These are phyloP conservation scores for Mycena citricolor DNA, from an alignment of 1,284 basidiomycete species.

Conservation along the genomic window DNA sequence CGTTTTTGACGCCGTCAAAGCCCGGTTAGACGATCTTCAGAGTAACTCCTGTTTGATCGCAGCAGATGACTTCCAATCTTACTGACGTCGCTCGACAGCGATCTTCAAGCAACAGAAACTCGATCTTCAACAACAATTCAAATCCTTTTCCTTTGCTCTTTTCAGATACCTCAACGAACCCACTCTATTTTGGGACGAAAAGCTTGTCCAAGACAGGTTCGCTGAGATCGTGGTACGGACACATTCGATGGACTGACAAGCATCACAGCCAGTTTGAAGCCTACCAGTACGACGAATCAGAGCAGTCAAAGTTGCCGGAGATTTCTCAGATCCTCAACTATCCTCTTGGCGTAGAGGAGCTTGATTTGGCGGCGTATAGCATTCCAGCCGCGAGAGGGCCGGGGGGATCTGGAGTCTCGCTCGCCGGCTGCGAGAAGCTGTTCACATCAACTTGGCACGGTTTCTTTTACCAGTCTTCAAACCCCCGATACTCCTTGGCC, in stretches of 20 bases:
- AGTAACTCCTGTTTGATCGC: background rate
- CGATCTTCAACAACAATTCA: slow-evolving; percentile 29
- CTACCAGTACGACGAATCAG: slow-evolving; percentile 13
- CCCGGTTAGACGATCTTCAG: slow-evolving; percentile 7
- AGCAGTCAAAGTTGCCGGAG: slow-evolving; percentile 22
- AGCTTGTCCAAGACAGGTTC: slow-evolving; percentile 12
- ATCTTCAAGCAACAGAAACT: slow-evolving; percentile 33
- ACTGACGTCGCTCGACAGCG: slow-evolving; percentile 19
- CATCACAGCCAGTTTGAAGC: slow-evolving; percentile 3
- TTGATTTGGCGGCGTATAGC: slow-evolving; percentile 24
- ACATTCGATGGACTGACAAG: background rate
- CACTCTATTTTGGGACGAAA: slow-evolving; percentile 12
- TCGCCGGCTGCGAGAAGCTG: slow-evolving; percentile 20
- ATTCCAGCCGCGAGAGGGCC: background rate
- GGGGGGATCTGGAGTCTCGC: slow-evolving; percentile 8
- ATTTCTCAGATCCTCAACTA: slow-evolving; percentile 24
- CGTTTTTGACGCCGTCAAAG: slow-evolving; percentile 2
- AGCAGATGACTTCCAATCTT: slow-evolving; percentile 4
- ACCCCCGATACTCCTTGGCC: background rate
- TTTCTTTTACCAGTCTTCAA: slow-evolving; percentile 2
- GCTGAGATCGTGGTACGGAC: background rate
- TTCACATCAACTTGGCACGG: slow-evolving; percentile 21
- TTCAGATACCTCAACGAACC: slow-evolving; percentile 19
- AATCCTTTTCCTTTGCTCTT: slow-evolving; percentile 28
- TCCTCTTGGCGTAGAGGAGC: slow-evolving; percentile 17